Conservation (phyloP, 2,329 filamentous ascomycete species). For the Diplodia intermedia region DNA sequence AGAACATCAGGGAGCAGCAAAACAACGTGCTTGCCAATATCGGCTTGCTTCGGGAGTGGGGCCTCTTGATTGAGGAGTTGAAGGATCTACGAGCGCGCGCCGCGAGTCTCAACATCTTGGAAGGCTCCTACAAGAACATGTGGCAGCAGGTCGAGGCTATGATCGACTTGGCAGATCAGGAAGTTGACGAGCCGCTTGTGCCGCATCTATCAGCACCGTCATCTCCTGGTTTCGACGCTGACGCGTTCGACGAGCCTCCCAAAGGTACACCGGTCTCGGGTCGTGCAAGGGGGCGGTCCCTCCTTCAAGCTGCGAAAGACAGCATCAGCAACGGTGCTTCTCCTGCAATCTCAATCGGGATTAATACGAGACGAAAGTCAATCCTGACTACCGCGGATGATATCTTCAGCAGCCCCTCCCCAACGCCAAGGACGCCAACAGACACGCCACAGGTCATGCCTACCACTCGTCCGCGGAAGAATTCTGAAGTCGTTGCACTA, state of each 20-base stretch:
- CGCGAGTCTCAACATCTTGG: constrained; percentile 68
- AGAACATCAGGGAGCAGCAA: constrained; percentile 80
- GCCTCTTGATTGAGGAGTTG: constrained; percentile 80
- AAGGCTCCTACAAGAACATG: constrained; percentile 65
- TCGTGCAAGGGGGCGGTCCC: constrained; percentile 11
- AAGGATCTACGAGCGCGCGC: constrained; percentile 78
- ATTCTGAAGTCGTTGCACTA: constrained; percentile 65
- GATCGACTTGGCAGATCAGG: constrained; percentile 78
- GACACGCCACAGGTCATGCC: constrained; percentile 40
- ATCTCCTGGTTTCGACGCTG: constrained; percentile 64
- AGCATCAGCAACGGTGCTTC: constrained; percentile 24
- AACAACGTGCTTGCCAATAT: constrained; percentile 83
- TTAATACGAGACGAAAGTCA: constrained; percentile 40
- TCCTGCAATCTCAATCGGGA: constrained; percentile 4
- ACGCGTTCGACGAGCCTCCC: constrained; percentile 61
- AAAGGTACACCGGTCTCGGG: constrained; percentile 6
- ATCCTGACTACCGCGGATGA: constrained; percentile 44
- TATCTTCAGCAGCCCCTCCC: constrained; percentile 47
- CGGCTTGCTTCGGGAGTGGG: constrained; percentile 81
- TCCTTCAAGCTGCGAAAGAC: constrained; percentile 22
- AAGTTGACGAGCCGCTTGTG: constrained; percentile 63
- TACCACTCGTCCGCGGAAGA: constrained; percentile 58
- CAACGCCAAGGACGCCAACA: constrained; percentile 40
- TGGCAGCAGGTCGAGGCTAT: constrained; percentile 88
- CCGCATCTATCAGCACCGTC: constrained; percentile 62